Evolutionary conservation across 805 yeast species (phyloP).

Genomic region (Saccharomycopsis amapae): DNA sequence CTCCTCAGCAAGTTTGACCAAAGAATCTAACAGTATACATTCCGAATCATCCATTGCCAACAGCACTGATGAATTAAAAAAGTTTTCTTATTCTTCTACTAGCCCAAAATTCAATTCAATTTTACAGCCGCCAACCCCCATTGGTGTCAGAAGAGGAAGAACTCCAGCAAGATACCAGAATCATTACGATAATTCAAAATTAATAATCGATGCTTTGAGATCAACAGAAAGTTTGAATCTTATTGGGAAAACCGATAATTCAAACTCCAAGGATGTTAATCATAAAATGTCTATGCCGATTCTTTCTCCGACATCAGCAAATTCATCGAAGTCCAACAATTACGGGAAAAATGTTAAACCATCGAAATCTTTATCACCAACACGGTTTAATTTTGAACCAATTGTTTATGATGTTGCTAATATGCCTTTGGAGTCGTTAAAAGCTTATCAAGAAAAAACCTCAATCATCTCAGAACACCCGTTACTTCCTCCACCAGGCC

Average conservation of each 20-base stretch:
- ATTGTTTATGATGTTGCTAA: conserved; percentile 17
- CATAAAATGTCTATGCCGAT: conserved; percentile 16
- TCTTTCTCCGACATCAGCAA: conserved; percentile 1
- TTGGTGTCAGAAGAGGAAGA: conserved; percentile 23
- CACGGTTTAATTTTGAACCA: conserved; percentile 20
- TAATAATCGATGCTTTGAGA: conserved; percentile 39
- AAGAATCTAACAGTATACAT: conserved; percentile 14
- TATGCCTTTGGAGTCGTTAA: conserved; percentile 14
- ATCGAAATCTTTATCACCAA: conserved; percentile 14
- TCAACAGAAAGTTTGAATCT: conserved; percentile 31
- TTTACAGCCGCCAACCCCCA: conserved; percentile 19
- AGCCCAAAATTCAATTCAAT: conserved; percentile 16
- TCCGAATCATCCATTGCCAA: conserved; percentile 11
- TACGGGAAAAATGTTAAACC: conserved; percentile 3
- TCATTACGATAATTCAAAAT: conserved; percentile 39
- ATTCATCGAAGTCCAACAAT: neutral
- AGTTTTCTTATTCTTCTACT: conserved; percentile 1
- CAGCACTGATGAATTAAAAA: conserved; percentile 14
- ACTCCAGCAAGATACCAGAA: conserved; percentile 45
- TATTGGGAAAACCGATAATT: conserved; percentile 1
- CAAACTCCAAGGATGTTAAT: conserved; percentile 11
- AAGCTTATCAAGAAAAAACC: conserved; percentile 9
- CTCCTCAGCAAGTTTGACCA: conserved; percentile 8
- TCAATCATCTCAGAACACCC: neutral
- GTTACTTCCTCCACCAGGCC: neutral